phyloP scores from a whole-genome alignment of 1,284 basidiomycete species.

The Vanrija humicola region DNA sequence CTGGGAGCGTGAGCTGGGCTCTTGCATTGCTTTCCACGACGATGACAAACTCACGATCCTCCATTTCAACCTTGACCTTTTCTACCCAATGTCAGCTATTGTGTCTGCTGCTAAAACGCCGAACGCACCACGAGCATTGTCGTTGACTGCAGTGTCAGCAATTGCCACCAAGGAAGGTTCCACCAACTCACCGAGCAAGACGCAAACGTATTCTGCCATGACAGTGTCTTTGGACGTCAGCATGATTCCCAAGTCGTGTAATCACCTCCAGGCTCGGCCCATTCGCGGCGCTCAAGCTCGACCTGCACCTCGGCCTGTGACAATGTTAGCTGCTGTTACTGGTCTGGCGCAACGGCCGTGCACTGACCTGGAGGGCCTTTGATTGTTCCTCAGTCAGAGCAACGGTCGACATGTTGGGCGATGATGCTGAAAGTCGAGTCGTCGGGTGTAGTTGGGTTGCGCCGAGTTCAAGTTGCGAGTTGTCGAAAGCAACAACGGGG shows the following conservation, averaged over 20 bases:
- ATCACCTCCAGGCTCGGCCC: constrained; percentile 42
- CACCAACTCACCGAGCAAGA: constrained; percentile 37
- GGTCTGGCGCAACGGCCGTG: too few species aligned
- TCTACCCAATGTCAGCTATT: constrained; percentile 23
- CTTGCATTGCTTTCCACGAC: too few species aligned
- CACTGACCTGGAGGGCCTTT: constrained; percentile 5
- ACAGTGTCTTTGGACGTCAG: constrained; percentile 31
- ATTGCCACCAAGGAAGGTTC: neutral
- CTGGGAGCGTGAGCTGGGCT: constrained; percentile 6
- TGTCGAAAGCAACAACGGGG: neutral
- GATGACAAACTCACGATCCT: constrained; percentile 25
- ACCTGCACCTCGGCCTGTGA: constrained; percentile 34
- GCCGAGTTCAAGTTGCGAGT: neutral
- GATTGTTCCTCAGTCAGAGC: constrained; percentile 5
- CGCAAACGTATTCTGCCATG: constrained; percentile 47
- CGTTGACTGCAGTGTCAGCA: constrained; percentile 30
- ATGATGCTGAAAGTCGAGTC: neutral
- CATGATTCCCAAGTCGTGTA: neutral
- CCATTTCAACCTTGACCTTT: constrained; percentile 41
- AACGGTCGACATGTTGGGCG: constrained; percentile 3
- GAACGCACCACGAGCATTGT: constrained; percentile 34
- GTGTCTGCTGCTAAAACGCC: neutral
- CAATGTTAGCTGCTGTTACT: neutral
- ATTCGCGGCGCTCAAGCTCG: constrained; percentile 44
- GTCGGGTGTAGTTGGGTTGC: too few species aligned